Percentiles rank a stretch among this genome's conserved stretches.
These are phyloP conservation scores for Lepiota venenata DNA, from an alignment of 768 basidiomycete genomes.

Conservation along the genomic window DNA sequence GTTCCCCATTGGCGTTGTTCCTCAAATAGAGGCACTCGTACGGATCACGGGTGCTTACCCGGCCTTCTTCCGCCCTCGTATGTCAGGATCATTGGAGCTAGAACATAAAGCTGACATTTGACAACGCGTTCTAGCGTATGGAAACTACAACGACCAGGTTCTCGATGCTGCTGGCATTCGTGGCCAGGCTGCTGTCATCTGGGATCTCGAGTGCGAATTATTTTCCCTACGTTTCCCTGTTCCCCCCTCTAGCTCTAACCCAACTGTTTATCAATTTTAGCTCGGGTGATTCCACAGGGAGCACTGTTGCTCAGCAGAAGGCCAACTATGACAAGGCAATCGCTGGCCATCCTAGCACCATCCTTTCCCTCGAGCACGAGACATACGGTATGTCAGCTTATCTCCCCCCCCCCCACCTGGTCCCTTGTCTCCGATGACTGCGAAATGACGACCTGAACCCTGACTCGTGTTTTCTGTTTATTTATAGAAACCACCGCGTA, in stretches of 20 bases:
- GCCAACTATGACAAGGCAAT: slow-evolving; percentile 8
- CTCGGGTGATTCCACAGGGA: slow-evolving; percentile 14
- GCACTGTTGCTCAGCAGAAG: slow-evolving; percentile 11
- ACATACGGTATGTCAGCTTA: slow-evolving; percentile 18
- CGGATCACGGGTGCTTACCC: slow-evolving; percentile 32
- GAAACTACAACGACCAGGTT: slow-evolving; percentile 37
- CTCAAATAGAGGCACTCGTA: slow-evolving; percentile 26
- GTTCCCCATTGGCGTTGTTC: slow-evolving; percentile 1
- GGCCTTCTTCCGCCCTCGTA: slow-evolving; percentile 38
- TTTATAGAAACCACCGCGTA: slow-evolving; percentile 20
- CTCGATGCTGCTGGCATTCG: slow-evolving; percentile 25
- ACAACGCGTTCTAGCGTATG: slow-evolving; percentile 28
- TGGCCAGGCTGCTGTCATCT: slow-evolving; percentile 29
- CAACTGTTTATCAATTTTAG: background rate
- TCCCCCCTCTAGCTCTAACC: background rate
- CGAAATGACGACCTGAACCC: too few species aligned
- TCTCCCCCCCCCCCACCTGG: background rate
- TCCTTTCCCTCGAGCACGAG: slow-evolving; percentile 35
- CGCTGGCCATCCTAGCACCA: slow-evolving; percentile 22
- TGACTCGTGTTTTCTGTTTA: background rate
- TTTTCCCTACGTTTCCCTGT: background rate
- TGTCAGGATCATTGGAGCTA: slow-evolving; percentile 5
- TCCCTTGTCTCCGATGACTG: background rate
- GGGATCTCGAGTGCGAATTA: slow-evolving; percentile 39
- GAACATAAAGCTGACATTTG: too few species aligned